Base-by-base conservation (phyloP, 257 asterid species). In the Ophiorrhiza pumila region DNA sequence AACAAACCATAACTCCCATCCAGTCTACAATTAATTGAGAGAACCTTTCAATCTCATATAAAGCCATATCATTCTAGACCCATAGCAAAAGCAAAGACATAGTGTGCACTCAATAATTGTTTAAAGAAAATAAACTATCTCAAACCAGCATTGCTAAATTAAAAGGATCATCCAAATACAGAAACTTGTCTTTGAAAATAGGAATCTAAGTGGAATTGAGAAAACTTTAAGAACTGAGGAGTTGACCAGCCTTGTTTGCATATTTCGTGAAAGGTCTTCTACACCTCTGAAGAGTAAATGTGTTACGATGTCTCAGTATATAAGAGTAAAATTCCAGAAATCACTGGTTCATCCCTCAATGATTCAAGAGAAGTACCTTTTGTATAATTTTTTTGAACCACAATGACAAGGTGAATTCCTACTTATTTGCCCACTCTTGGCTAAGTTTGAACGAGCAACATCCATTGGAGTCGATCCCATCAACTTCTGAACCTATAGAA, bases 381-480 rank as follows among this genome's bases (percentile, higher is more conserved):
- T 93, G 80, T 93, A 93, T 77, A 88, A 78, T 83, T 93, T 93
- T 79, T 78, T 89, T 45, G 98, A 93, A 58, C 98, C 98, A 83
- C 98, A 93, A 60, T 96, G 98, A 65, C 97, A 93, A 34, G 91
- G 90, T 0, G 94, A 41, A 76, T 93, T 91, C 85, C 98, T 81
- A 78, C 98, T 87, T 81, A 83, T 88, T 74, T 85, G 89, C 52
- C 96, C 97, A 83, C 90, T 88, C 84, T 88, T 88, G 10, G 96
- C 93, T 89, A 93, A 72, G 85, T 85, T 93, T 32, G 91, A 83
- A 72, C 85, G 87, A 7, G 96, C 97, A 73, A 88, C 82, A 77
- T 93, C 98, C 88, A 91, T 57, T 12, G 98, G 97, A 42, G 94
- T 77, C 47, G 92, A 74, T 66, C 97, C 98, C 96, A 93, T 81